These are phyloP conservation scores for Lentinula sp. DNA, from an alignment of 768 basidiomycete genomes.

Conservation along the genomic window DNA sequence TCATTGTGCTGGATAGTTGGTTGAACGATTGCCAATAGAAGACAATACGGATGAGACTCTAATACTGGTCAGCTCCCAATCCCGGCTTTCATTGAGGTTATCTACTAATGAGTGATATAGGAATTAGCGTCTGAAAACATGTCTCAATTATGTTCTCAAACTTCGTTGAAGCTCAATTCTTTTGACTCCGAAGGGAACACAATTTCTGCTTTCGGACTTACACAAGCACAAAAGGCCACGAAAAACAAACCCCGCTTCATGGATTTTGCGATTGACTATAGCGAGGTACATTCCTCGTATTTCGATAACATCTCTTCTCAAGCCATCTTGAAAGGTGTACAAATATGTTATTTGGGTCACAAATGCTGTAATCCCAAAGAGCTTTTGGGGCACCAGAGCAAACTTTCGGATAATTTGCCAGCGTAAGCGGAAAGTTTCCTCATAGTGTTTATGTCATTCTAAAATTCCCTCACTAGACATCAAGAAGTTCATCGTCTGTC, in stretches of 20 bases:
- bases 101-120: constrained; percentile 26
- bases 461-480: constrained; percentile 41
- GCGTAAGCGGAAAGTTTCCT: constrained; percentile 32
- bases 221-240: constrained; percentile 38
- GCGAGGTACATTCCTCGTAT: constrained; percentile 41
- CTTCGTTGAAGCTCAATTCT: constrained; percentile 34
- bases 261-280: constrained; percentile 63
- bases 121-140: constrained; percentile 74
- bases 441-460: background rate
- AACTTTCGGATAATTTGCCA: constrained; percentile 58
- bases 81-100: background rate
- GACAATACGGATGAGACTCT: constrained; percentile 50
- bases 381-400: constrained; percentile 68
- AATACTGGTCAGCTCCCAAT: constrained; percentile 45
- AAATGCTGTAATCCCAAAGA: constrained; percentile 62
- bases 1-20: background rate
- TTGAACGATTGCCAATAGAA: constrained; percentile 34
- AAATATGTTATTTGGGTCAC: constrained; percentile 61
- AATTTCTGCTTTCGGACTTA: constrained; percentile 36
- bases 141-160: constrained; percentile 49
- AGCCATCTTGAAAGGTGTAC: constrained; percentile 46
- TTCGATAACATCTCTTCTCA: background rate
- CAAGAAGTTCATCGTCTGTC: constrained; percentile 62
- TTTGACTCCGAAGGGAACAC: constrained; percentile 47
- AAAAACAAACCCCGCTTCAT: constrained; percentile 68